Conservation (phyloP, 75 land plant species). For the Gnetum montanum region DNA sequence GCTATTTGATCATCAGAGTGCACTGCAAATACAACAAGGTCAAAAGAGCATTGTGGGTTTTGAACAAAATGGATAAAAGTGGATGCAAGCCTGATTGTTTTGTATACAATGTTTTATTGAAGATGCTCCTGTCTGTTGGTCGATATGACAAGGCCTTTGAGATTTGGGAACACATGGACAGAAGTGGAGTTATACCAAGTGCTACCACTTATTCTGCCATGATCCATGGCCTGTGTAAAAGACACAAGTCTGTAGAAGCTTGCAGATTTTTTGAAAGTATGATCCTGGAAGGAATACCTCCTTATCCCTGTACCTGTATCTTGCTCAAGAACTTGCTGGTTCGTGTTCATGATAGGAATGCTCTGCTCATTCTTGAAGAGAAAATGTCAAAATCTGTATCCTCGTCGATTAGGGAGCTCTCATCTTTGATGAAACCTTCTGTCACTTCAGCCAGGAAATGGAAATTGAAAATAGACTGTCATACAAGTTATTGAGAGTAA, state of each 20-base stretch:
- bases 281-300: slow-evolving; percentile 67
- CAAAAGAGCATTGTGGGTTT: slow-evolving; percentile 32
- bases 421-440: slow-evolving; percentile 24
- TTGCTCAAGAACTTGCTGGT: slow-evolving; percentile 34
- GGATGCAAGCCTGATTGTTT: slow-evolving; percentile 36
- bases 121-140: slow-evolving; percentile 38
- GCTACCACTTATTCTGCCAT: slow-evolving; percentile 48
- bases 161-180: slow-evolving; percentile 47
- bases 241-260: slow-evolving; percentile 38
- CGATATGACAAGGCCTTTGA: slow-evolving; percentile 38
- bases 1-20: slow-evolving; percentile 35
- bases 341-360: slow-evolving; percentile 11
- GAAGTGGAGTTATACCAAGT: slow-evolving; percentile 41
- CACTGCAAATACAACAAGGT: slow-evolving; percentile 45
- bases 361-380: slow-evolving; percentile 18
- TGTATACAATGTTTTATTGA: slow-evolving; percentile 55
- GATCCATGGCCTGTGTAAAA: slow-evolving; percentile 52
- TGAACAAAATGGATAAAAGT: slow-evolving; percentile 36
- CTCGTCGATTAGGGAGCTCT: slow-evolving; percentile 38
- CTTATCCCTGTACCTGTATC: slow-evolving; percentile 39
- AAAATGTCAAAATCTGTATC: slow-evolving; percentile 53
- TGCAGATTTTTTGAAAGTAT: slow-evolving; percentile 50
- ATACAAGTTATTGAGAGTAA: too few relatives aligned
- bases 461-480: too few relatives aligned
- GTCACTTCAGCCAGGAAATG: background rate